Base-by-base conservation (phyloP, 148 eudicot genomes). In the Vaccinium myrtillus region DNA sequence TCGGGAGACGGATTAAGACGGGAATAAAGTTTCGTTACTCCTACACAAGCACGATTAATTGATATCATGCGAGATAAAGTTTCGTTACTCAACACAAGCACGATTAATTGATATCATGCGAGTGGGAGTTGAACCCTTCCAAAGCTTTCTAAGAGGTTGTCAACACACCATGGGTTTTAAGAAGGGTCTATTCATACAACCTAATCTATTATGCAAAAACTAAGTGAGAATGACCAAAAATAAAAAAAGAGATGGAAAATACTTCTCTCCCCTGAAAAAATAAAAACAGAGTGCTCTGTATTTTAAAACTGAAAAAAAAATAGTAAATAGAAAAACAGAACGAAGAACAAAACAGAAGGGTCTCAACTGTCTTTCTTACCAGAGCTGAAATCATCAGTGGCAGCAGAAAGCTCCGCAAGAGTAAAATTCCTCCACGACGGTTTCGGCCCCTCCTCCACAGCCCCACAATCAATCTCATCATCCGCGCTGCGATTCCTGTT, bases 351-450 rank as follows among this genome's bases (percentile, higher is more conserved):
- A 4, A 32, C 6, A 82, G 51, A 25, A 5, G 5, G 59, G 65
- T 21, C 8, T 59, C 48, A 18, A 32, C 5, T 55, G 16, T 43
- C 27, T 27, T 10, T 79, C 84, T 82, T 87, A 96, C 99, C 99
- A 49, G 94, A 83, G 75, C 88, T 88, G 83, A 93, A 96, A 85
- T 92, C 84, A 82, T 92, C 87, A 15, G 99, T 93, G 32, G 97
- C 99, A 83, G 90, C 91, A 15, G 87, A 90, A 80, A 96, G 91
- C 82, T 95, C 95, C 7, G 89, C 78, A 58, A 78, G 90, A 6
- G 80, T 85, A 70, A 95, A 97, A 80, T 92, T 95, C 91, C 94
- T 91, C 99, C 98, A 97, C 18, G 96, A 89, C 0, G 95, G 98
- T 76, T 89, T 97, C 0, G 91, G 83, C 58, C 2, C 8, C n/a